Evolutionary conservation across 2,329 filamentous ascomycete species (phyloP).

Genomic region (Bipolaris gigantea): DNA sequence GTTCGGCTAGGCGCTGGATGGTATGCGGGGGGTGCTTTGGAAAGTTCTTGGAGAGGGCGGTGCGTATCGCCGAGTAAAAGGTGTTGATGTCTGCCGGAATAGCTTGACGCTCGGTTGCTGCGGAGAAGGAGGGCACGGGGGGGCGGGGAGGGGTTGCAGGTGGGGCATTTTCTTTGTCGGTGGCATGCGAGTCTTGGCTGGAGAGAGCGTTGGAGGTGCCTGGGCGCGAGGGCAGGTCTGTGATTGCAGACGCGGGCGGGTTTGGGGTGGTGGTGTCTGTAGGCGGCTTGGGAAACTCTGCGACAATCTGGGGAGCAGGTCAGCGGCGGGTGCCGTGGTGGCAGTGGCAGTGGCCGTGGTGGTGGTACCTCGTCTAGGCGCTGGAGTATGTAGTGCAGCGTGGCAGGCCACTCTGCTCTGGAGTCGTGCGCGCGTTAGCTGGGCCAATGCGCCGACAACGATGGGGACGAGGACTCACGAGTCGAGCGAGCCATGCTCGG

Average conservation of each 20-base stretch:
- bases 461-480: constrained; percentile 50
- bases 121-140: constrained; percentile 49
- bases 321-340: not conserved
- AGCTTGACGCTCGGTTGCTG: constrained; percentile 27
- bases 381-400: constrained; percentile 66
- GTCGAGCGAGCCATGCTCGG: constrained; percentile 61
- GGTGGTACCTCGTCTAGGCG: constrained; percentile 65
- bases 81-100: constrained; percentile 38
- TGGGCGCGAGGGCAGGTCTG: constrained; percentile 21
- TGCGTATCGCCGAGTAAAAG: constrained; percentile 41
- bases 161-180: constrained; percentile 70
- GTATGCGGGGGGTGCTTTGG: constrained; percentile 80
- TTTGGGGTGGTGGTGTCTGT: constrained; percentile 48
- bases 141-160: constrained; percentile 49
- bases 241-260: constrained; percentile 45
- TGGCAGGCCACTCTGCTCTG: constrained; percentile 69
- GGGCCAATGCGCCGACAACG: not conserved
- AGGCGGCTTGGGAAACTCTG: constrained; percentile 71
- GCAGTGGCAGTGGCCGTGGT: not conserved
- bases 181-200: constrained; percentile 56
- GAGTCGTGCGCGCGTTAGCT: constrained; percentile 36
- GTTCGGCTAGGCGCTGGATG: constrained; percentile 86
- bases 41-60: constrained; percentile 69
- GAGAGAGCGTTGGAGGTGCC: constrained; percentile 26
- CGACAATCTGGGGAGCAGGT: constrained; percentile 64